Percentiles rank a stretch among this genome's conserved stretches.
These are phyloP conservation scores for Apiotrichum veenhuisii DNA, from an alignment of 1,284 basidiomycete species.

Conservation along the genomic window DNA sequence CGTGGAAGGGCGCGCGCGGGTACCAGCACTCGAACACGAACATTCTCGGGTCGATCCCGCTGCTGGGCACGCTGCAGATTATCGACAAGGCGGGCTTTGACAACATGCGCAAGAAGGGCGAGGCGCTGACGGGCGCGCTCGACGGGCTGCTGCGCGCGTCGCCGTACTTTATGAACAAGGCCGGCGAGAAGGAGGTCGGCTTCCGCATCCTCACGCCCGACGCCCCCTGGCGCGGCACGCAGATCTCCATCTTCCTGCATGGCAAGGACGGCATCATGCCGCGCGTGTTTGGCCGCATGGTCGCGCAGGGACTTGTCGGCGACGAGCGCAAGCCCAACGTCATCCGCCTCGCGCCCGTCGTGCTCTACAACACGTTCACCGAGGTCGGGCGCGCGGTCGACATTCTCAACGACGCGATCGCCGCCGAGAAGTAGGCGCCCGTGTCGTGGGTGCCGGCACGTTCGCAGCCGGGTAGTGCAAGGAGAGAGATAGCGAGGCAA, in stretches of 20 bases:
- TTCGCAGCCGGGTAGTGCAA: too few species aligned
- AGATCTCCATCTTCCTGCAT: constrained; percentile 76
- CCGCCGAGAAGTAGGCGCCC: constrained; percentile 24
- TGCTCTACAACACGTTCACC: constrained; percentile 74
- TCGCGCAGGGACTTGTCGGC: constrained; percentile 71
- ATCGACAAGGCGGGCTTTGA: constrained; percentile 73
- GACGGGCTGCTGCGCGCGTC: constrained; percentile 63
- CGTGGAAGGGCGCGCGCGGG: constrained; percentile 84
- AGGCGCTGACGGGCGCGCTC: constrained; percentile 66
- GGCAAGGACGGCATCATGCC: constrained; percentile 62
- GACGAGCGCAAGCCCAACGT: constrained; percentile 87
- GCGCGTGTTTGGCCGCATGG: constrained; percentile 61
- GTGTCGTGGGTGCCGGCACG: too few species aligned
- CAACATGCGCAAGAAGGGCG: constrained; percentile 64
- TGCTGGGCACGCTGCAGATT: constrained; percentile 75
- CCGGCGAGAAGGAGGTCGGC: constrained; percentile 36
- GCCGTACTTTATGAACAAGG: constrained; percentile 54
- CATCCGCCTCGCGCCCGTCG: constrained; percentile 76
- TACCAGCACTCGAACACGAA: constrained; percentile 94
- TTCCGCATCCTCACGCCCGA: constrained; percentile 87
- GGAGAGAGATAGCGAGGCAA: too few species aligned
- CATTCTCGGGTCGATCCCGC: constrained; percentile 69
- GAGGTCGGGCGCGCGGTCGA: constrained; percentile 69
- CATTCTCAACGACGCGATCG: constrained; percentile 58
- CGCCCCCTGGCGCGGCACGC: constrained; percentile 68